Evolutionary conservation across 2,329 filamentous ascomycete species (phyloP), one percentile per base, ranked within the genome.

Genomic region (Beauveria rudraprayagi): DNA sequence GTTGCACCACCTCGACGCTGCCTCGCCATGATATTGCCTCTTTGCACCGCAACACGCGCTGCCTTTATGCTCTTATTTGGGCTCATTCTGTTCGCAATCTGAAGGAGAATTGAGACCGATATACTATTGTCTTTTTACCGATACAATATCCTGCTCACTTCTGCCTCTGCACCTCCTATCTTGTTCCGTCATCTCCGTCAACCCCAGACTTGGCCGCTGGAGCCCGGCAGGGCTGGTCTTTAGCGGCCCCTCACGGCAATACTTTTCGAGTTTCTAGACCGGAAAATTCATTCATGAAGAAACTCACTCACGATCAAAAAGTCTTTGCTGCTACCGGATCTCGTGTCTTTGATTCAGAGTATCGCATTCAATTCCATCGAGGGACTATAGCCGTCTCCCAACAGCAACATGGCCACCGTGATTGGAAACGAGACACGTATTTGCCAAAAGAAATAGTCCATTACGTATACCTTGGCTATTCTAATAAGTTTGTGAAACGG

Each of bases 41-140:
- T 19, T 24, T 30, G 43, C 51, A 17, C 10, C 34, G 17, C 34
- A n/a, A 22, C 34, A 7, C 28, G 43, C 22, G 7, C 19, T 10
- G n/a, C 59, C 72, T 76, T 75, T 67, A 71, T 73, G 74, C 70
- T 75, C 77, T 74, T 89, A 81, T 78, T 85, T 86, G 80, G 83
- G 83, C 86, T 90, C 80, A 69, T 86, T 86, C 69, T 78, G 76
- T 75, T 84, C 85, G 76, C 72, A 73, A 47, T 54, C 60, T 56
- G 48, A 61, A 64, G 74, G 65, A 73, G 77, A 75, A 73, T 77
- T 1, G 11, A 14, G 3, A n/a, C 11, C 10, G 5, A 1, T 19
- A 24, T n/a, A 30, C 7, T n/a, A 1, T 14, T 22, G 1, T 5
- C n/a, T 56, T 56, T 56, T 56, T 56, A 47, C 1, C n/a, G 34